Evolutionary conservation across 2,329 filamentous ascomycete species (phyloP).

Genomic region (Aspergillus tubingensis): DNA sequence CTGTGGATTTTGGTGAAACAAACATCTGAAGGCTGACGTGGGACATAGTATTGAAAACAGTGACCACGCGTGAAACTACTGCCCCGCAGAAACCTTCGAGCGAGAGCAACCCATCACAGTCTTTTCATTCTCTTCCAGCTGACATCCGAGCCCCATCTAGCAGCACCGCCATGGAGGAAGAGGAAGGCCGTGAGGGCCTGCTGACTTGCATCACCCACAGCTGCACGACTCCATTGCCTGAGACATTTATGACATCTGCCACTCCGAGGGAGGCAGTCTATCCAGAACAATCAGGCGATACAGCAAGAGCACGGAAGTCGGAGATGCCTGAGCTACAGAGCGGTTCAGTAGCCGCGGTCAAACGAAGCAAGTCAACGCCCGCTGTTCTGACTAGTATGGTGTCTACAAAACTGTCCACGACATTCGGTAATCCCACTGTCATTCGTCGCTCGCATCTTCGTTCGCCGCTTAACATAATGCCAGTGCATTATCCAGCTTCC

Average conservation of each 20-base stretch:
- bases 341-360: not conserved
- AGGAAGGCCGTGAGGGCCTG: not conserved
- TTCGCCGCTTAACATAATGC: constrained; percentile 35
- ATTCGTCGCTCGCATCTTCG: constrained; percentile 41
- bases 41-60: not conserved
- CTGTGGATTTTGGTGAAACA: too few species aligned
- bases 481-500: constrained; percentile 19
- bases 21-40: not conserved
- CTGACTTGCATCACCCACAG: not conserved
- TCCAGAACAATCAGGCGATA: not conserved
- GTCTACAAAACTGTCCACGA: constrained; percentile 40
- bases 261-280: not conserved
- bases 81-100: not conserved
- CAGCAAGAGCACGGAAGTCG: not conserved
- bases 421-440: constrained; percentile 44
- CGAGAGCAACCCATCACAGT: not conserved
- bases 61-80: not conserved
- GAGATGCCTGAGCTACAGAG: not conserved
- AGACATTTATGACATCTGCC: too few species aligned
- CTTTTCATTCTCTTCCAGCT: not conserved
- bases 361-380: constrained; percentile 28
- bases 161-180: not conserved
- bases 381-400: constrained; percentile 36
- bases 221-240: too few species aligned
- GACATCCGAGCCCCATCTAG: not conserved